Conservation (phyloP, 2,329 filamentous ascomycete species). For the Arachnopeziza araneosa region DNA sequence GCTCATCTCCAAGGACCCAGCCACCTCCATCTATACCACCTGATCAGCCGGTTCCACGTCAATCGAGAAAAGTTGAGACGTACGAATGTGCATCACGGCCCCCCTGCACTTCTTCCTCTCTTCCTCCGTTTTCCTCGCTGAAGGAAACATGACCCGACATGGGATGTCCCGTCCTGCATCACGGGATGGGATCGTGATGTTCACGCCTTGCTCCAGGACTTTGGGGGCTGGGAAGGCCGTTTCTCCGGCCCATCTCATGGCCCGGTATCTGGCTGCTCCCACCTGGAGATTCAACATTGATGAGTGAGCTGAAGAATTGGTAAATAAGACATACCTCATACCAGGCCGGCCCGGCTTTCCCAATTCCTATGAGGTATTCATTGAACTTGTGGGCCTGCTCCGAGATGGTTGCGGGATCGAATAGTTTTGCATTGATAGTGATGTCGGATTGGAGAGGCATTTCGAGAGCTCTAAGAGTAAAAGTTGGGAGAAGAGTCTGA, state of each 20-base stretch:
- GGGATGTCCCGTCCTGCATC: slow-evolving; percentile 45
- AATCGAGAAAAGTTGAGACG: slow-evolving; percentile 23
- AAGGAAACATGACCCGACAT: slow-evolving; percentile 34
- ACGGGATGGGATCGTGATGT: slow-evolving; percentile 45
- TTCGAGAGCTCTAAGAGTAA: not conserved
- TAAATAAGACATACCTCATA: slow-evolving; percentile 37
- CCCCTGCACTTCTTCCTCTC: slow-evolving; percentile 43
- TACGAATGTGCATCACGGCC: slow-evolving; percentile 31
- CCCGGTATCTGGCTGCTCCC: slow-evolving; percentile 47
- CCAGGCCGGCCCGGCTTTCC: slow-evolving; percentile 41
- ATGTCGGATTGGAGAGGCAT: slow-evolving; percentile 37
- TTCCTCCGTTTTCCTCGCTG: slow-evolving; percentile 33
- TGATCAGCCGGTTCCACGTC: slow-evolving; percentile 15
- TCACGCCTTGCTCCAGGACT: slow-evolving; percentile 40
- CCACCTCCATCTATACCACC: slow-evolving; percentile 48
- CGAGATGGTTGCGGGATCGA: slow-evolving; percentile 35
- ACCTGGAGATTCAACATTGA: slow-evolving; percentile 33
- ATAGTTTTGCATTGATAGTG: slow-evolving; percentile 37
- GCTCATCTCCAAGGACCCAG: slow-evolving; percentile 31
- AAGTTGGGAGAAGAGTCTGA: not conserved
- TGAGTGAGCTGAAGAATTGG: not conserved
- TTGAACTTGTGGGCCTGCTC: slow-evolving; percentile 40
- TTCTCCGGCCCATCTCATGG: slow-evolving; percentile 48
- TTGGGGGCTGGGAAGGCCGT: slow-evolving; percentile 43
- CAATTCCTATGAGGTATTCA: slow-evolving; percentile 24